Evolutionary conservation across 805 yeast genomes (phyloP).

Genomic region (Saccharomycopsis vini): DNA sequence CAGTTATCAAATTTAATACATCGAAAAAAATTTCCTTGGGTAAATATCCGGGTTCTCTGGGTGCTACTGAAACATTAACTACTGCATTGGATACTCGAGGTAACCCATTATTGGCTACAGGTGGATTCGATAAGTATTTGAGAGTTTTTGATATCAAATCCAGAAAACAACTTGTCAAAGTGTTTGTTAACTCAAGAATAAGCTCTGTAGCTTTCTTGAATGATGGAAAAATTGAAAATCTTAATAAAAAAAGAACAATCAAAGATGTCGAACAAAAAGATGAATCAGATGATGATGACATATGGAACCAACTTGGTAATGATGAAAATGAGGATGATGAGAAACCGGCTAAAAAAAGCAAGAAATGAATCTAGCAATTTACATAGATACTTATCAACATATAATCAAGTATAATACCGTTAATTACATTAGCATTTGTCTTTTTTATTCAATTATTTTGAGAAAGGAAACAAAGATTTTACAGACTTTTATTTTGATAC

Average conservation of each 20-base stretch:
- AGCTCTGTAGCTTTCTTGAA: slow-evolving; percentile 29
- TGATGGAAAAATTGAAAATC: background rate
- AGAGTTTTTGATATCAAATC: slow-evolving; percentile 61
- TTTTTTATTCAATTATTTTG: too few relatives aligned
- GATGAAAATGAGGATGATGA: slow-evolving; percentile 3
- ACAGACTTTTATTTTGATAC: too few relatives aligned
- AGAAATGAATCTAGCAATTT: too few relatives aligned
- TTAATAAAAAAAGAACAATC: background rate
- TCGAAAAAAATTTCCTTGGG: slow-evolving; percentile 49
- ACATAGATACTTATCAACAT: too few relatives aligned
- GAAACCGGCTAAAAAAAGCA: background rate
- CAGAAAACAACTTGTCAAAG: slow-evolving; percentile 55
- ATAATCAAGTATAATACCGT: too few relatives aligned
- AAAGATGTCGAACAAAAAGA: slow-evolving; percentile 3
- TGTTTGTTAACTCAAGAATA: slow-evolving; percentile 68
- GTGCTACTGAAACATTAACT: slow-evolving; percentile 47
- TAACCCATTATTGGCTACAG: slow-evolving; percentile 46
- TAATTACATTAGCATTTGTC: too few relatives aligned
- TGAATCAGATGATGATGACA: slow-evolving; percentile 12
- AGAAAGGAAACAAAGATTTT: too few relatives aligned
- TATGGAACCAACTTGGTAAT: slow-evolving; percentile 15
- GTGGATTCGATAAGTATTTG: slow-evolving; percentile 82
- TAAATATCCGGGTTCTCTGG: slow-evolving; percentile 69
- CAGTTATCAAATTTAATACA: slow-evolving; percentile 49
- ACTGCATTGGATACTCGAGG: slow-evolving; percentile 3